Evolutionary conservation across 495 filamentous ascomycete genomes (phyloP), one percentile per base, ranked within the genome.

Genomic region (Poronia punctata): DNA sequence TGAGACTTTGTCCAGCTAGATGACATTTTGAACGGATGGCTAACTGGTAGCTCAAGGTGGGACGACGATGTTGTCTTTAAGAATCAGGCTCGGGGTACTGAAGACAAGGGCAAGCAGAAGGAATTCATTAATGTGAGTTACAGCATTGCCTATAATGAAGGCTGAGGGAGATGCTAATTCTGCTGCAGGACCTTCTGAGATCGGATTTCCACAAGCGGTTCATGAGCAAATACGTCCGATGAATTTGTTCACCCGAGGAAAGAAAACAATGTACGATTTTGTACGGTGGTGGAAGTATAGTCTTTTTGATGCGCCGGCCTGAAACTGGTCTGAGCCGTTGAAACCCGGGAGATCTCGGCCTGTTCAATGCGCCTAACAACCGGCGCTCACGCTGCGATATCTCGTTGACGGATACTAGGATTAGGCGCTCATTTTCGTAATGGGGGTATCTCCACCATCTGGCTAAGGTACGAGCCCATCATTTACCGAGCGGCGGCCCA

Each of bases 51-150:
- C 50, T 55, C 57, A 17, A 76, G 88, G 55, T 98, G 92, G 92
- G 92, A 98, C 50, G 92, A 98, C 46, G 92, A 98, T 67, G 92
- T 98, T n/a, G 88, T 98, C 12, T 98, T 98, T 67, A 95, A 94
- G 70, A 98, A 98, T 62, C 92, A 97, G 63, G 92, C 89, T 22
- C 76, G 93, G 31, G 92, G 92, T 3, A 95, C 88, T 7, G 92
- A 95, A 53, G 88, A 94, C 40, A 87, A 83, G 65, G 71, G 74
- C 33, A 88, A 89, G 67, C 82, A 78, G 63, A 93, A 88, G 65
- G 88, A 95, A 65, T 98, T 97, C 71, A 86, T 98, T 57, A 98
- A 98, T 55, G 83, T 87, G 65, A 59, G 79, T 64, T 9, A 17
- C 15, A 23, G 7, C 4, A 9, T 23, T 37, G 15, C 9, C 21